phyloP scores from a whole-genome alignment of 2,329 filamentous ascomycete species.

The Ophidiomyces ophidiicola region DNA sequence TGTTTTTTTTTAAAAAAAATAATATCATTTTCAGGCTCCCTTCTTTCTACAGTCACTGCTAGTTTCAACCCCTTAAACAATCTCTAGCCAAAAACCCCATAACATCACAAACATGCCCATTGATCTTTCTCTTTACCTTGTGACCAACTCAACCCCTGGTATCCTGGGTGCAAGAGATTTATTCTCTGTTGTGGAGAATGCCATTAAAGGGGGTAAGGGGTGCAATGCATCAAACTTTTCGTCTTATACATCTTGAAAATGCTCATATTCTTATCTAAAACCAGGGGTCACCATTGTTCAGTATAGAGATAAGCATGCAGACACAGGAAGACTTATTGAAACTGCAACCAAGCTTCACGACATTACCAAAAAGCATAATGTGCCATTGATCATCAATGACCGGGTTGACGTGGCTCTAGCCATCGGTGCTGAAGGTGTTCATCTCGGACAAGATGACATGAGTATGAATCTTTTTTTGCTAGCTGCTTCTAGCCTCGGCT shows the following conservation, averaged over 20 bases:
- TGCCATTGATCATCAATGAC: slow-evolving; percentile 88
- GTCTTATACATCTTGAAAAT: neutral
- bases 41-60: too few relatives aligned
- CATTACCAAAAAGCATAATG: slow-evolving; percentile 52
- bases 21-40: too few relatives aligned
- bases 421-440: slow-evolving; percentile 78
- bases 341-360: slow-evolving; percentile 59
- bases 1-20: too few relatives aligned
- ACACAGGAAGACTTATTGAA: slow-evolving; percentile 58
- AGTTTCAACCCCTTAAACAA: too few relatives aligned
- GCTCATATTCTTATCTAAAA: neutral
- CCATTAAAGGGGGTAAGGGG: slow-evolving; percentile 55
- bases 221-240: neutral
- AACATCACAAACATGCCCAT: slow-evolving; percentile 26
- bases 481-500: neutral
- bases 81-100: too few relatives aligned
- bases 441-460: slow-evolving; percentile 92
- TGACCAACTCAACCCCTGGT: slow-evolving; percentile 81
- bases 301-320: slow-evolving; percentile 75
- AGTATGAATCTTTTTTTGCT: slow-evolving; percentile 36
- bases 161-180: slow-evolving; percentile 65
- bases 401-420: slow-evolving; percentile 79
- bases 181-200: slow-evolving; percentile 58
- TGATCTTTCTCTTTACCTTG: slow-evolving; percentile 76
- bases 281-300: slow-evolving; percentile 68